Base-by-base conservation (phyloP, 202 grass and related monocot genomes). In the Musa balbisiana region DNA sequence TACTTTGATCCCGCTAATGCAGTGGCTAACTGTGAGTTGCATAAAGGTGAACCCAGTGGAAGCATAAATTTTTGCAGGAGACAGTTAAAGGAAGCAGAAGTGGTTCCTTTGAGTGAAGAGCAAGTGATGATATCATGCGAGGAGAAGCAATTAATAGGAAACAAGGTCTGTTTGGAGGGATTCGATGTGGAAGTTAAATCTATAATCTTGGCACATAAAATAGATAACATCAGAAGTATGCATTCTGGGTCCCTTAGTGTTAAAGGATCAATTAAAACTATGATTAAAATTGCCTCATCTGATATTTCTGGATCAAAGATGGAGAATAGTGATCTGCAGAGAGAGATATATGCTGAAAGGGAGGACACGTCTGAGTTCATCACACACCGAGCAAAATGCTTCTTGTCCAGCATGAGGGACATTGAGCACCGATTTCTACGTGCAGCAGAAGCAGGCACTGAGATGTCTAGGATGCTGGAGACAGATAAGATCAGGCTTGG, bases 321-420 rank as follows among this genome's bases (percentile, higher is more conserved):
- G 53, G 86, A 91, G 70, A 71, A 84, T 71, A 87, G 72, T 8
- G 78, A 83, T 21, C 51, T 74, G 16, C 85, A 86, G 58, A 89
- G 86, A 62, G 95, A 99, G 77, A 64, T 82, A 29, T 76, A 43
- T 49, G 49, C 86, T 51, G 95, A 95, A 55, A 83, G 91, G 64
- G 95, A 99, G 71, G 91, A 94, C 76, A 81, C 87, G 53, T 87
- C 87, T 1, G 95, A 99, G 79, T 99, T 92, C 80, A 99, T 99
- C 68, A 99, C 95, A 69, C 91, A 95, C 79, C 77, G 95, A 65
- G 95, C 91, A 22, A 94, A 94, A 82, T 85, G 89, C 80, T 94
- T 99, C 73, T 53, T 95, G 68, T 84, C 89, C 20, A 99, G 95
- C 81, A 87, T 99, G 80, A 95, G 89, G 85, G 95, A 94, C 51